Base-by-base conservation (phyloP, 1,284 basidiomycete genomes). In the Leccinum angustisporum region DNA sequence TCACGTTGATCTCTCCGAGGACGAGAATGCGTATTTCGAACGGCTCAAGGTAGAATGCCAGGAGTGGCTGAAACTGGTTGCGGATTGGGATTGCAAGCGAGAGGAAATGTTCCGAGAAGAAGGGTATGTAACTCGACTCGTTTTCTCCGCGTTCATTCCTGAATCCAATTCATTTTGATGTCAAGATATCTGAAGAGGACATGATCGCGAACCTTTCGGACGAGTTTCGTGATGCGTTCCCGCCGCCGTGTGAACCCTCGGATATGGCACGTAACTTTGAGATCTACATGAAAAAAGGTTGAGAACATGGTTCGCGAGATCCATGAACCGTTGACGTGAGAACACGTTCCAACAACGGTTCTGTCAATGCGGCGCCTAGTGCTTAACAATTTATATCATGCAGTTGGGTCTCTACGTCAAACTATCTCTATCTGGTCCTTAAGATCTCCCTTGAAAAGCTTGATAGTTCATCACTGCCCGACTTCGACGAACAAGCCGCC, bases 1-100 rank as follows among this genome's bases (percentile, higher is more conserved):
- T 50, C 75, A 76, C 43, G 54, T 60, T 13, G 70, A 69, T 59
- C 72, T 81, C 25, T 72, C 71, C 5, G 63, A 69, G 5, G 66
- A 70, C 11, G 76, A 79, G 62, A 65, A 63, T 31, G 56, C 58
- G 38, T 63, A 62, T 25, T 63, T 78, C 38, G 57, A 61, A 50
- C 63, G 68, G n/a, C 62, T 72, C 21, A 72, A 69, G 34, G 34
- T 63, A 4, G 63, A 70, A 43, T 72, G 66, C 30, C 65, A 67
- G 8, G 55, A 59, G 4, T 73, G 70, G 65, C 59, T 72, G 58
- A 57, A 64, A n/a, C 52, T 65, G 5, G 67, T 72, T 9, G 18
- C 65, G 1, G 66, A 69, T 18, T 78, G 78, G 77, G 71, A 72
- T 34, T 13, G 56, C 52, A 64, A 62, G 25, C 61, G 67, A 27